Percentiles rank a stretch among this genome's conserved stretches.
phyloP scores from a whole-genome alignment of 805 yeast genomes.

The Deakozyma indianensis region DNA sequence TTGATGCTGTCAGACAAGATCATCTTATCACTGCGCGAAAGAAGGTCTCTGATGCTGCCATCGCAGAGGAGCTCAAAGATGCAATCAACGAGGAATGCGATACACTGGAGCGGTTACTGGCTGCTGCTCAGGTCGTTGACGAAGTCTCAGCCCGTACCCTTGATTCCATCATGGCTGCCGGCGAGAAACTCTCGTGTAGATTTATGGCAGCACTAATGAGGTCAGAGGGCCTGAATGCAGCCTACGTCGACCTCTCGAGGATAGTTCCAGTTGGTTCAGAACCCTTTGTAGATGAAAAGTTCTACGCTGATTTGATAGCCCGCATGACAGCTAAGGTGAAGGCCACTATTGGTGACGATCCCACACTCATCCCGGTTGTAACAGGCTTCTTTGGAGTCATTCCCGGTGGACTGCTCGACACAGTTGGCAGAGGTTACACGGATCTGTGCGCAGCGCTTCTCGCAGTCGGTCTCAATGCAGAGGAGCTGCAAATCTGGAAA shows the following conservation, averaged over 20 bases:
- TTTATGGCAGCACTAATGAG: constrained; percentile 78
- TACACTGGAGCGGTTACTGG: constrained; percentile 51
- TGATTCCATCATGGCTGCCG: constrained; percentile 83
- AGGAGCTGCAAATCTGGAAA: constrained; percentile 95
- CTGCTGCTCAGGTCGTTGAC: constrained; percentile 83
- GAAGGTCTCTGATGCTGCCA: constrained; percentile 19
- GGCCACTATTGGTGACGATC: constrained; percentile 22
- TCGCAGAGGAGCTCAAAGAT: constrained; percentile 39
- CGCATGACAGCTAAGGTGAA: constrained; percentile 27
- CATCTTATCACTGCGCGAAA: constrained; percentile 60
- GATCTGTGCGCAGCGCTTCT: constrained; percentile 94
- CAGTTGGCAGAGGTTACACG: constrained; percentile 96
- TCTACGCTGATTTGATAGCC: constrained; percentile 38
- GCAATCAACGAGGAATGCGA: constrained; percentile 55
- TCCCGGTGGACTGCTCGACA: constrained; percentile 88
- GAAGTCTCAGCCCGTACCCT: constrained; percentile 80
- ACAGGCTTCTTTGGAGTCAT: constrained; percentile 93
- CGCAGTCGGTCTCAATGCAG: constrained; percentile 86
- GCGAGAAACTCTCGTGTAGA: constrained; percentile 83
- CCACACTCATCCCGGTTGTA: constrained; percentile 60
- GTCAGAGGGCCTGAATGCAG: constrained; percentile 66
- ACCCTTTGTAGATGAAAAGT: constrained; percentile 49
- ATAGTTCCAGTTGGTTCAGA: constrained; percentile 42
- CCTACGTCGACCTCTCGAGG: constrained; percentile 63
- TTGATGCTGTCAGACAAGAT: constrained; percentile 60